Base-by-base conservation (phyloP, 805 yeast species). In the Candida verbasci region DNA sequence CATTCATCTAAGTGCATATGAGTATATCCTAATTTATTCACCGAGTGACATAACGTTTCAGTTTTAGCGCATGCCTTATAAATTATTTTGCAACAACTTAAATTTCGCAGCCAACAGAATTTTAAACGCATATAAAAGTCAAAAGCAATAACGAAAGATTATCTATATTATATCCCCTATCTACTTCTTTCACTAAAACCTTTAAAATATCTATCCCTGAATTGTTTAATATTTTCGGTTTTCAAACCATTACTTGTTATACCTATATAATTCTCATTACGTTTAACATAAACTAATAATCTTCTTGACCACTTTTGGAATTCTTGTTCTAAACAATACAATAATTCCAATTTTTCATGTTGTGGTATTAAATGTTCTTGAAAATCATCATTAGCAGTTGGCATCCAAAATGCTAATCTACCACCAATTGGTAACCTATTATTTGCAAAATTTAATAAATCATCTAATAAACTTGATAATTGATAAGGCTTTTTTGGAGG, bases 391-490 rank as follows among this genome's bases (percentile, higher is more conserved):
- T 89, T 88, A 1, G 96, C 95, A 1, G 95, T 83, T 0, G 98
- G 98, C 93, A 89, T 86, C 98, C 98, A 93, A 58, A 88, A 89
- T 18, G 93, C 86, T 24, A 93, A 67, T 44, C 97, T 67, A 1
- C 97, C 96, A 6, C 76, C 76, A 2, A 78, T 60, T 0, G 84
- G 85, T 37, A 93, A 67, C 48, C 89, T 74, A 10, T 71, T 66
- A 3, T 88, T 77, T 0, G 95, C 74, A 65, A 83, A 93, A 15
- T 68, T 58, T 27, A 93, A 64, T 24, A 93, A 64, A 53, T 91
- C 97, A 47, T 82, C 86, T 26, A 93, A 63, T 45, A 93, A 64
- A 29, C 77, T 65, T 45, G 85, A 86, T 46, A 93, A 69, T 39
- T 84, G 82, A 53, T 87, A 88, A 1, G 96, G 91, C 56, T 86